Conservation (phyloP, 2,329 filamentous ascomycete species). For the Knufia petricola region DNA sequence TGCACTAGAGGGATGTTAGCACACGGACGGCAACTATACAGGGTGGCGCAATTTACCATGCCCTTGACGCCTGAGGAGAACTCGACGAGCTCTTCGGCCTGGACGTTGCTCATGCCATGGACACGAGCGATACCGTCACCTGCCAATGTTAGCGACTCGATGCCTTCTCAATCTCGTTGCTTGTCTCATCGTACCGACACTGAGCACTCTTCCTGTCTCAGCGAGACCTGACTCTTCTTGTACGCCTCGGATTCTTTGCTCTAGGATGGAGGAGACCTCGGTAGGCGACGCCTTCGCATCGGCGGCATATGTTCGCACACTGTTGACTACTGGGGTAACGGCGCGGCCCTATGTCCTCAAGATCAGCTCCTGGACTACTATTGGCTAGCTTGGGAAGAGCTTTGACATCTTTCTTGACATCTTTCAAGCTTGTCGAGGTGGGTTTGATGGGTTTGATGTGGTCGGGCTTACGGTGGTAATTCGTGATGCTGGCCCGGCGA, state of each 20-base stretch:
- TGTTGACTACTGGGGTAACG: slow-evolving; percentile 70
- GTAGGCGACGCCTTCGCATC: slow-evolving; percentile 93
- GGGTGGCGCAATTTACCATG: too few relatives aligned
- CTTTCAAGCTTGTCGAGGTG: slow-evolving; percentile 34
- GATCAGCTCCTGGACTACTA: too few relatives aligned
- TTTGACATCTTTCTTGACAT: slow-evolving; percentile 29
- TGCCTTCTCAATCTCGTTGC: too few relatives aligned
- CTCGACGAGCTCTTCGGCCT: slow-evolving; percentile 99
- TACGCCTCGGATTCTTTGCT: slow-evolving; percentile 97
- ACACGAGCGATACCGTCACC: slow-evolving; percentile 99
- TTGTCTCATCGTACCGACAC: too few relatives aligned
- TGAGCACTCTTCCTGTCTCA: slow-evolving; percentile 97
- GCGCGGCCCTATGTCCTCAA: slow-evolving; percentile 88
- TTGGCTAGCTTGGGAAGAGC: too few relatives aligned
- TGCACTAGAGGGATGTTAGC: too few relatives aligned
- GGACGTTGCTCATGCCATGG: slow-evolving; percentile 99
- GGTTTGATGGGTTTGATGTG: too few relatives aligned
- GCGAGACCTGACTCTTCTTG: slow-evolving; percentile 93
- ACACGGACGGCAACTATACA: too few relatives aligned
- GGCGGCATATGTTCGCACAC: slow-evolving; percentile 77
- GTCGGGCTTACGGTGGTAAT: slow-evolving; percentile 95
- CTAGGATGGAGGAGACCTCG: slow-evolving; percentile 98
- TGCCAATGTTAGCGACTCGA: too few relatives aligned
- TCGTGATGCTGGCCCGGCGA: slow-evolving; percentile 84
- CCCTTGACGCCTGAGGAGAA: slow-evolving; percentile 99